Evolutionary conservation across 257 asterid genomes (phyloP).

Genomic region (Rauvolfia tetraphylla): DNA sequence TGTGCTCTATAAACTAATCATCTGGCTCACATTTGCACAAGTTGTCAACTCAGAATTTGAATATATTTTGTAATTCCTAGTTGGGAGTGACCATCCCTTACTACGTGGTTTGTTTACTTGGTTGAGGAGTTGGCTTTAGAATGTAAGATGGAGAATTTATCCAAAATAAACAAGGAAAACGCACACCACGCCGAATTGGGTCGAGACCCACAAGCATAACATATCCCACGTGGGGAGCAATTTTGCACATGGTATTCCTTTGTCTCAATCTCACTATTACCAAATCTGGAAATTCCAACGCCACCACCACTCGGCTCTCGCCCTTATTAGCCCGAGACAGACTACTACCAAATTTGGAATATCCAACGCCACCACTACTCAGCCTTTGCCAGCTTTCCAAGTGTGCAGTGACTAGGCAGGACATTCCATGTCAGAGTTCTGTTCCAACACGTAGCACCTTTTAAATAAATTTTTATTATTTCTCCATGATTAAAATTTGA

Average conservation of each 20-base stretch:
- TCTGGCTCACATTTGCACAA: not conserved
- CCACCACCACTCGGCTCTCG: not conserved
- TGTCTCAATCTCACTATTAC: slow-evolving; percentile 16
- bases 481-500: not conserved
- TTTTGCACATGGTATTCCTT: slow-evolving; percentile 1
- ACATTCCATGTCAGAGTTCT: slow-evolving; percentile 13
- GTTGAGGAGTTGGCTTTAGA: not conserved
- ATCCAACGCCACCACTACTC: not conserved
- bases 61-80: not conserved
- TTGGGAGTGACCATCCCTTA: not conserved
- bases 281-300: slow-evolving; percentile 16
- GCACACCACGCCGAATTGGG: not conserved
- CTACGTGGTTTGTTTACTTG: not conserved
- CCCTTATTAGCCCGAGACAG: not conserved
- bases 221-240: slow-evolving; percentile 28
- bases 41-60: not conserved
- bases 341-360: slow-evolving; percentile 21
- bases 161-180: not conserved
- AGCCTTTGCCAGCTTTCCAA: not conserved
- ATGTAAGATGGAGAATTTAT: not conserved
- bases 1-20: not conserved
- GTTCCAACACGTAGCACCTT: slow-evolving; percentile 15
- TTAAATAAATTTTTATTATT: not conserved
- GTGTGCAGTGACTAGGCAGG: slow-evolving; percentile 21
- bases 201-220: slow-evolving; percentile 17